phyloP scores from a whole-genome alignment of 352 stramenopile genomes.

The Peronospora farinosa region DNA sequence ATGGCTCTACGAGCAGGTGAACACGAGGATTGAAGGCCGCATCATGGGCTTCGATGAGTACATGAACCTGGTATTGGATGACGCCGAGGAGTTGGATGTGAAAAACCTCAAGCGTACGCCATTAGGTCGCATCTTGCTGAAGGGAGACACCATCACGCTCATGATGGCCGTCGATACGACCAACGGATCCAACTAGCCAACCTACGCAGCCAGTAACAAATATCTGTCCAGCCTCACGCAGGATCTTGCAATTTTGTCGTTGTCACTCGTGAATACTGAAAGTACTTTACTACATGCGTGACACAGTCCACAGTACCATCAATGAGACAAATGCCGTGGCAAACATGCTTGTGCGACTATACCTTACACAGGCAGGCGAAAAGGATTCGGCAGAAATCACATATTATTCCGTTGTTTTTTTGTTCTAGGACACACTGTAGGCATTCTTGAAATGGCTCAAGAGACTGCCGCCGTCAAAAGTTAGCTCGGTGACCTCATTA shows the following conservation, averaged over 20 bases:
- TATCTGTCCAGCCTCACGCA: slow-evolving; percentile 16
- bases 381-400: slow-evolving; percentile 9
- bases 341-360: background rate
- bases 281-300: too few species aligned
- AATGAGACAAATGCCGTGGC: background rate
- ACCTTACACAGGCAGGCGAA: background rate
- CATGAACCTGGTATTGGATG: slow-evolving; percentile 99
- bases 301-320: too few species aligned
- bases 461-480: slow-evolving; percentile 59
- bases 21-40: slow-evolving; percentile 97
- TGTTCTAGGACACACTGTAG: slow-evolving; percentile 40
- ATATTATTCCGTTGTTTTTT: slow-evolving; percentile 17
- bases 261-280: slow-evolving; percentile 1
- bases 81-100: slow-evolving; percentile 94
- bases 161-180: slow-evolving; percentile 85
- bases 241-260: slow-evolving; percentile 13
- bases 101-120: slow-evolving; percentile 92
- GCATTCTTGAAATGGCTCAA: slow-evolving; percentile 53
- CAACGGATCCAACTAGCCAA: slow-evolving; percentile 33
- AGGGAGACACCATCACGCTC: slow-evolving; percentile 99
- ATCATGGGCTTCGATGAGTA: slow-evolving; percentile 99
- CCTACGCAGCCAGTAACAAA: slow-evolving; percentile 18
- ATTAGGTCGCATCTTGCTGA: slow-evolving; percentile 97
- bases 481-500: slow-evolving; percentile 53
- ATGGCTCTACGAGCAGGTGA: slow-evolving; percentile 99